Evolutionary conservation across 2,329 filamentous ascomycete genomes (phyloP).

Genomic region (Hyphodiscus sp.): DNA sequence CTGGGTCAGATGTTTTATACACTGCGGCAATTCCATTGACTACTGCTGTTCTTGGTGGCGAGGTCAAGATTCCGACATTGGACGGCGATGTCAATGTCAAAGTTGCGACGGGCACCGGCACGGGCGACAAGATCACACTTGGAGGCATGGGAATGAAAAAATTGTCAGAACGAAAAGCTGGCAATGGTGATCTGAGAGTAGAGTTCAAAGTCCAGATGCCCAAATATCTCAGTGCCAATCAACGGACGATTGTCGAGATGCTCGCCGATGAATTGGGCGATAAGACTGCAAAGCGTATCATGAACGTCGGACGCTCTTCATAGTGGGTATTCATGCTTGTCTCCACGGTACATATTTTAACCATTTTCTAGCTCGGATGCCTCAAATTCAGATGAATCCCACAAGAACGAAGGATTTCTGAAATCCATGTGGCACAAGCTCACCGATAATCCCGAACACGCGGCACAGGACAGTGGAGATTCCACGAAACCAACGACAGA

Average conservation of each 20-base stretch:
- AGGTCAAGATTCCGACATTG: constrained; percentile 82
- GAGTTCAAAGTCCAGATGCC: constrained; percentile 96
- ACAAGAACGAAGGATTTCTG: constrained; percentile 82
- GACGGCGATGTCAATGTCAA: constrained; percentile 88
- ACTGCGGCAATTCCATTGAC: constrained; percentile 88
- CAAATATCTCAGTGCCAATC: constrained; percentile 85
- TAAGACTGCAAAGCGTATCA: constrained; percentile 83
- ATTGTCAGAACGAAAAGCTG: constrained; percentile 59
- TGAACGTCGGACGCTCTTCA: constrained; percentile 61
- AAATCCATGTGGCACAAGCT: constrained; percentile 91
- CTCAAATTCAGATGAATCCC: constrained; percentile 34
- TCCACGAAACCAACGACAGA: neutral
- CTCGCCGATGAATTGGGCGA: constrained; percentile 94
- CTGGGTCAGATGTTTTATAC: constrained; percentile 85
- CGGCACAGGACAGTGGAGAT: constrained; percentile 8
- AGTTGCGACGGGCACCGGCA: constrained; percentile 84
- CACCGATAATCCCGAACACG: constrained; percentile 54
- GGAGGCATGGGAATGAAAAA: constrained; percentile 92
- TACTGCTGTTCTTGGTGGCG: constrained; percentile 85
- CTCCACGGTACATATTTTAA: constrained; percentile 12
- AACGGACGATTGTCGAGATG: constrained; percentile 90
- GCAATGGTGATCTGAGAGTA: constrained; percentile 77
- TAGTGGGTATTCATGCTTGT: constrained; percentile 37
- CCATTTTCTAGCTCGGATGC: constrained; percentile 7
- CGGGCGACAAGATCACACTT: constrained; percentile 85